Evolutionary conservation across 495 filamentous ascomycete genomes (phyloP).

Genomic region (Aspergillus coremiiformis): DNA sequence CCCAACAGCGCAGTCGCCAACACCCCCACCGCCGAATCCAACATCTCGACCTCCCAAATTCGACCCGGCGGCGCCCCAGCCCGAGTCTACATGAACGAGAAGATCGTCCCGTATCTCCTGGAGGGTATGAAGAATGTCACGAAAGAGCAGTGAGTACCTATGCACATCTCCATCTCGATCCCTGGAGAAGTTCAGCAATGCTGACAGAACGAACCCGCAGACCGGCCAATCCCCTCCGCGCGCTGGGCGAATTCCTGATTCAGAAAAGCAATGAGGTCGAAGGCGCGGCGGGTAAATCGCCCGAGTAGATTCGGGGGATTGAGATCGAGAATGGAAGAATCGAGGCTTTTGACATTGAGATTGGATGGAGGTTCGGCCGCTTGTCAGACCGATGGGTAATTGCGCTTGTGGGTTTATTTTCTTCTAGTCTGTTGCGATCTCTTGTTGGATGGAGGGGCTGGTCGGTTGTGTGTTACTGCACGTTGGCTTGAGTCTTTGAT

Average conservation of each 20-base stretch:
- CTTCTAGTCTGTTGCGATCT: no score
- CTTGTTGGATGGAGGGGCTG: no score
- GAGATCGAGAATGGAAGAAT: no score
- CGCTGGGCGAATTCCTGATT: conserved; percentile 78
- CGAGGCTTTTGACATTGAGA: no score
- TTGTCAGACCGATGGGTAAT: no score
- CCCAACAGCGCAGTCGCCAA: conserved; percentile 19
- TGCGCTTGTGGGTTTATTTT: no score
- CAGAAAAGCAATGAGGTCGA: conserved; percentile 74
- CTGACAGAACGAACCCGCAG: no score
- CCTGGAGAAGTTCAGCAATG: neutral
- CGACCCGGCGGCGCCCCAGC: conserved; percentile 74
- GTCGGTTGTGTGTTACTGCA: no score
- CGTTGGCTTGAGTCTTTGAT: no score
- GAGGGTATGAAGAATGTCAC: conserved; percentile 90
- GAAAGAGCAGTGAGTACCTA: conserved; percentile 65
- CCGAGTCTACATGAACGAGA: conserved; percentile 81
- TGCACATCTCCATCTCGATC: neutral
- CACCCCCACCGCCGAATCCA: conserved; percentile 34
- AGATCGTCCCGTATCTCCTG: conserved; percentile 73
- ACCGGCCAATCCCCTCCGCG: conserved; percentile 78
- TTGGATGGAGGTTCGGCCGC: no score
- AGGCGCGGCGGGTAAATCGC: conserved; percentile 17
- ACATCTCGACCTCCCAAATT: conserved; percentile 33
- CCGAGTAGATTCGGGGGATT: conserved; percentile 16